Percentiles rank a stretch among this genome's conserved stretches.
These are phyloP conservation scores for Pseudozyma hubeiensis DNA, from an alignment of 1,284 basidiomycete genomes.

Conservation along the genomic window DNA sequence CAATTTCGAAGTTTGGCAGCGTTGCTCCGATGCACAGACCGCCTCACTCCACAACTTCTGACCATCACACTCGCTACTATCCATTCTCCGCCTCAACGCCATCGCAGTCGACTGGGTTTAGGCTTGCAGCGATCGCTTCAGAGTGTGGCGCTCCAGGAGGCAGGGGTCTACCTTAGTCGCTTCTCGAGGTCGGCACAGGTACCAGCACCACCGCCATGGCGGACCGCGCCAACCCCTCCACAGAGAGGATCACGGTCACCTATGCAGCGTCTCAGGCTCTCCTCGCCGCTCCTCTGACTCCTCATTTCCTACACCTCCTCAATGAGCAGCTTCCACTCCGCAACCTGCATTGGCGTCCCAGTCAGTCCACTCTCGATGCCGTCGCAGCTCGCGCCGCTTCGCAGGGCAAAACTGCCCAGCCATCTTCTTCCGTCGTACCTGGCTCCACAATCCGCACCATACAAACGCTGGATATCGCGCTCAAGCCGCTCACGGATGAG, in stretches of 20 bases:
- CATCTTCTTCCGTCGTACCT: constrained; percentile 34
- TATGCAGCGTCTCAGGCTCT: constrained; percentile 60
- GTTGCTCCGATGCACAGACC: constrained; percentile 9
- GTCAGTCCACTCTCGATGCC: constrained; percentile 43
- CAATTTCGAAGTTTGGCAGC: background rate
- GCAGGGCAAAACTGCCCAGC: constrained; percentile 33
- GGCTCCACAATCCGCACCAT: constrained; percentile 56
- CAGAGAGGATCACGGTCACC: constrained; percentile 59
- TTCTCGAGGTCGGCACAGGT: background rate
- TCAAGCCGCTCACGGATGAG: constrained; percentile 52
- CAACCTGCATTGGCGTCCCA: constrained; percentile 66
- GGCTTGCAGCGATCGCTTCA: too few species aligned
- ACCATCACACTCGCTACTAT: too few species aligned
- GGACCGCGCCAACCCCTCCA: constrained; percentile 8
- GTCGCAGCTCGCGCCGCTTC: constrained; percentile 34
- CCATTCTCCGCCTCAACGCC: too few species aligned
- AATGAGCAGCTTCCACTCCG: constrained; percentile 62
- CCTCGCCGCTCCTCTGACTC: constrained; percentile 49
- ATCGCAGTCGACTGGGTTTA: too few species aligned
- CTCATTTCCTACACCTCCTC: constrained; percentile 53
- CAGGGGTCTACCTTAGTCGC: background rate
- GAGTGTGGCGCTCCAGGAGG: too few species aligned
- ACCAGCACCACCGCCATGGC: constrained; percentile 7
- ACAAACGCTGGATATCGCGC: constrained; percentile 49
- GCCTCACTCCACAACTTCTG: background rate